Base-by-base conservation (phyloP, 768 basidiomycete genomes). In the Agrocybe praecox region DNA sequence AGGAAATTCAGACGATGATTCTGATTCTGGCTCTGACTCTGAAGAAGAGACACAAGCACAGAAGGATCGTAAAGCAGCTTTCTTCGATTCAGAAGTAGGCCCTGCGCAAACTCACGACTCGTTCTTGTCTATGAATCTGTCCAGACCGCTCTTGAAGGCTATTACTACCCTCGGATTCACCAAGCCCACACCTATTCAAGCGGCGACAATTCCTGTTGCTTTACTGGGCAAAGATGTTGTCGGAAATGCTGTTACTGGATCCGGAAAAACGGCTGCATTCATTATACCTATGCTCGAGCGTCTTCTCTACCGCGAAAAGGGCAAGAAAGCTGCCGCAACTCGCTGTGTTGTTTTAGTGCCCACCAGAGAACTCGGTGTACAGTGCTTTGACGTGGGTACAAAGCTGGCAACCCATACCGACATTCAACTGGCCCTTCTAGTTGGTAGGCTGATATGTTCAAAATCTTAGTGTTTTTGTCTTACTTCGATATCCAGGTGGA, bases 181-280 rank as follows among this genome's bases (percentile, higher is more conserved):
- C 46, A 87, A 82, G 29, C 97, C 97, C 8, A 99, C 97, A 1
- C 97, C 97, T 1, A 98, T 99, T 49, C 97, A 99, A 74, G 87
- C 92, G 2, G 88, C 92, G 43, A 90, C 96, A 12, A 93, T 99
- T 53, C 97, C 97, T 17, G 87, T 95, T 43, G 96, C 95, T 21
- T 83, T 99, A 18, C 71, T 96, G 21, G 97, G 97, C 49, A 95
- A 97, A 68, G 97, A 99, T 69, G 83, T 99, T 34, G 95, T 99
- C 52, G 97, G 96, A 29, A 89, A 86, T 56, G 96, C 97, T 18
- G 92, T 96, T 17, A 99, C 97, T 17, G 97, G 97, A 58, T 97
- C 95, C 5, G 97, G 97, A 57, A 99, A 99, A 78, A 99, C 97
- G 1, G 96, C 94, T 10, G 97, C 97, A 1, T 99, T 98, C 74